These are phyloP conservation scores for Trapa bicornis DNA, from an alignment of 345 rosid species.

Conservation along the genomic window DNA sequence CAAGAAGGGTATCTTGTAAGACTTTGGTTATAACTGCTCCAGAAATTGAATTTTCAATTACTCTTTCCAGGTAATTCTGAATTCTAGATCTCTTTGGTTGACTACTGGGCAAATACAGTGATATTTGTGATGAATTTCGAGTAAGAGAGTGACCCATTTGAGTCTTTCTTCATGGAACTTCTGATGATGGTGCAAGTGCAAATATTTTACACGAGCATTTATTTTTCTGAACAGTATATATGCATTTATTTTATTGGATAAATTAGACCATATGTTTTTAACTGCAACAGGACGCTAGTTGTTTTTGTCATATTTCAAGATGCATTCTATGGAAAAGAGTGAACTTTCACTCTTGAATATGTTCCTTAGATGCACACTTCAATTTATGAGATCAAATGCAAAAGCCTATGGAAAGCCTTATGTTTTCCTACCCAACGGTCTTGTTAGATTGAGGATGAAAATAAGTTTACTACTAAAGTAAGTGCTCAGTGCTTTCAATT, in stretches of 20 bases:
- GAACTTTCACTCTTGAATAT: background rate
- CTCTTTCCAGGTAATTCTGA: slow-evolving; percentile 4
- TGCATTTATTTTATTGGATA: background rate
- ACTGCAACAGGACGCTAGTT: background rate
- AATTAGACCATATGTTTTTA: background rate
- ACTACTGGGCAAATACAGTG: background rate
- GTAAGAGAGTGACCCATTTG: background rate
- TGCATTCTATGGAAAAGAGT: background rate
- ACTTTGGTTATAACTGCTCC: background rate
- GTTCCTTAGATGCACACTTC: background rate
- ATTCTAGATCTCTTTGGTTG: background rate
- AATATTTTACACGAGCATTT: no score
- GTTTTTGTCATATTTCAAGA: background rate
- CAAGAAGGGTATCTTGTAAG: background rate
- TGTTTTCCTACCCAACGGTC: background rate
- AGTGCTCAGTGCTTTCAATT: background rate
- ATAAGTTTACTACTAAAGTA: background rate
- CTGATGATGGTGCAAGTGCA: background rate
- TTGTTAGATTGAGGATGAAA: background rate
- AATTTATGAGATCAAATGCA: background rate
- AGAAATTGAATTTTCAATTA: background rate
- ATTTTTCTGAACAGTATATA: background rate
- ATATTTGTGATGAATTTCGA: background rate
- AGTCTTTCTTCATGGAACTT: background rate
- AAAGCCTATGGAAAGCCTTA: background rate